Evolutionary conservation across 805 yeast species (phyloP).

Genomic region (Barnettozyma vustinii): DNA sequence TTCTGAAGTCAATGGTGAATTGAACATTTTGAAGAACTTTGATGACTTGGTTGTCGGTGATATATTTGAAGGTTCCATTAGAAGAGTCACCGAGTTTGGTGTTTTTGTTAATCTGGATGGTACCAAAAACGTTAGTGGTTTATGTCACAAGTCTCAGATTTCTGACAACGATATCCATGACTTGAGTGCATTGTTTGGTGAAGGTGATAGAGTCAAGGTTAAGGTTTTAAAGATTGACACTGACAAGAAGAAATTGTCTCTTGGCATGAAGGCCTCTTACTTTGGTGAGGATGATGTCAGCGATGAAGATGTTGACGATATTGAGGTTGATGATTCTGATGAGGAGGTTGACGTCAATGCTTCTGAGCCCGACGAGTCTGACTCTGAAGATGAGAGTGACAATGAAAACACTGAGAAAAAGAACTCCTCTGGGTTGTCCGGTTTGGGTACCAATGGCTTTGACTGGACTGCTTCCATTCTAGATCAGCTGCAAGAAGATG

Average conservation of each 20-base stretch:
- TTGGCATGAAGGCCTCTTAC: conserved; percentile 94
- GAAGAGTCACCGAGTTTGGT: conserved; percentile 80
- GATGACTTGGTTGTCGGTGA: conserved; percentile 69
- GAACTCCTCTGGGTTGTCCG: conserved; percentile 29
- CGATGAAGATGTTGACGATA: conserved; percentile 21
- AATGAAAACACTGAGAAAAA: conserved; percentile 22
- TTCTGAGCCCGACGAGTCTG: conserved; percentile 18
- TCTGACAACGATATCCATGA: conserved; percentile 64
- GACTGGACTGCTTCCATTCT: conserved; percentile 93
- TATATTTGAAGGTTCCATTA: conserved; percentile 70
- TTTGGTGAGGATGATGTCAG: conserved; percentile 40
- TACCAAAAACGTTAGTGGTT: conserved; percentile 70
- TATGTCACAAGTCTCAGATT: conserved; percentile 82
- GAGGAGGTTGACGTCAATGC: conserved; percentile 19
- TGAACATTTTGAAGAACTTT: conserved; percentile 51
- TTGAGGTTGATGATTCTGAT: conserved; percentile 20
- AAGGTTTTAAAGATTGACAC: conserved; percentile 59
- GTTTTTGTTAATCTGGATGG: conserved; percentile 81
- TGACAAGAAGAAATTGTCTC: conserved; percentile 68
- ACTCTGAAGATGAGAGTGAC: conserved; percentile 23
- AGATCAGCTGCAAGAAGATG: conserved; percentile 66
- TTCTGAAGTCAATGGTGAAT: conserved; percentile 70
- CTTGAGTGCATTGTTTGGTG: conserved; percentile 62
- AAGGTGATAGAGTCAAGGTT: conserved; percentile 88
- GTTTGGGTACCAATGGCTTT: conserved; percentile 80